Percentiles rank a stretch among this genome's conserved stretches.
Conservation (phyloP, 768 basidiomycete genomes). For the Postia placenta region DNA sequence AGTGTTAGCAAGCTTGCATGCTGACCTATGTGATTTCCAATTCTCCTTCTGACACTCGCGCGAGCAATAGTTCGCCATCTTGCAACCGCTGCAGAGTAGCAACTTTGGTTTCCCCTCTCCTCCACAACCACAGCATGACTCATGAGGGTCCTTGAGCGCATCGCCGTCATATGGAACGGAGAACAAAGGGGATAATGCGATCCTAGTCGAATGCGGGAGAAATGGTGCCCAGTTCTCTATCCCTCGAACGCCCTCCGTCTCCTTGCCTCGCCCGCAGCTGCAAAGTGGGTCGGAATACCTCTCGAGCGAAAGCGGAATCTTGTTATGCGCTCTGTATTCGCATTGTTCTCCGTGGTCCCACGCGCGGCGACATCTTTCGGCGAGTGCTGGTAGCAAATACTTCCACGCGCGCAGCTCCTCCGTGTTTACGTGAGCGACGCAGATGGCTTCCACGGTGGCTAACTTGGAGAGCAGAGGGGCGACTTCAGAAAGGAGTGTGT, state of each 20-base stretch:
- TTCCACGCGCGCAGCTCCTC: conserved; percentile 43
- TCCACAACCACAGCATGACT: conserved; percentile 25
- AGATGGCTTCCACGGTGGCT: not conserved
- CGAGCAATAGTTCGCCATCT: conserved; percentile 36
- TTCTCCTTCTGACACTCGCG: conserved; percentile 38
- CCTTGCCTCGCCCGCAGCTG: conserved; percentile 42
- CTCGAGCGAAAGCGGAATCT: conserved; percentile 34
- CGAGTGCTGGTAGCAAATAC: conserved; percentile 41
- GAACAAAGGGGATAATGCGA: conserved; percentile 49
- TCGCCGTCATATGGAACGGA: conserved; percentile 42
- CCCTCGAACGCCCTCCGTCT: conserved; percentile 31
- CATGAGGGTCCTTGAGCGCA: conserved; percentile 10
- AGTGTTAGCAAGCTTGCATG: too few relatives aligned
- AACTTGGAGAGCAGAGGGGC: conserved; percentile 26
- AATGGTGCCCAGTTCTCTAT: conserved; percentile 31
- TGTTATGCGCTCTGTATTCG: conserved; percentile 33
- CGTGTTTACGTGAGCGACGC: conserved; percentile 10
- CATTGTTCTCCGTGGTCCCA: conserved; percentile 46
- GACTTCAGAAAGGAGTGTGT: conserved; percentile 14
- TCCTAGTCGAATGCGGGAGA: conserved; percentile 38
- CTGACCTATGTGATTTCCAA: conserved; percentile 40
- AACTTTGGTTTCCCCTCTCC: conserved; percentile 28
- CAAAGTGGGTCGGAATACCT: conserved; percentile 39
- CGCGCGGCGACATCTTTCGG: conserved; percentile 45
- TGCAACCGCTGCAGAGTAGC: conserved; percentile 32